Conservation (phyloP, 805 yeast species). For the Wickerhamomyces ciferrii region DNA sequence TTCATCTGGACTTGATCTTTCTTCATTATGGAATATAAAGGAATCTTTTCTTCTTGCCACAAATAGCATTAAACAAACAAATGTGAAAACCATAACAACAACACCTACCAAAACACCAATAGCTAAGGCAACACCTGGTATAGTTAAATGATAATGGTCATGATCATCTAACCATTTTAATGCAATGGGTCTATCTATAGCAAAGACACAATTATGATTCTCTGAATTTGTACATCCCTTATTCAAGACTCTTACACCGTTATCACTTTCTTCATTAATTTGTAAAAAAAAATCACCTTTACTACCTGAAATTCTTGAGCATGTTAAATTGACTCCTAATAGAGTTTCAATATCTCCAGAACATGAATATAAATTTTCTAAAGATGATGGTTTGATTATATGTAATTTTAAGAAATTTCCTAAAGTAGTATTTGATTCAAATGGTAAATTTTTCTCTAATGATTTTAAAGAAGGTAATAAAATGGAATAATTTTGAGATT, state of each 20-base stretch:
- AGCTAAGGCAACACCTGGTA: slow-evolving; percentile 65
- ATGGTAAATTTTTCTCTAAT: slow-evolving; percentile 45
- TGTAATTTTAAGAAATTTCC: slow-evolving; percentile 61
- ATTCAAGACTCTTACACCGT: slow-evolving; percentile 52
- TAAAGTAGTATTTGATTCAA: slow-evolving; percentile 34
- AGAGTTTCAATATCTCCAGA: slow-evolving; percentile 37
- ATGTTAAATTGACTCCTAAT: slow-evolving; percentile 38
- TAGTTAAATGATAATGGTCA: slow-evolving; percentile 47
- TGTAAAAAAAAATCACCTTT: slow-evolving; percentile 32
- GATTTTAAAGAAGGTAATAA: slow-evolving; percentile 66
- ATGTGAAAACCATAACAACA: slow-evolving; percentile 27
- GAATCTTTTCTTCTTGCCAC: slow-evolving; percentile 23
- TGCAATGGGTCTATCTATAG: slow-evolving; percentile 64
- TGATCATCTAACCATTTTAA: slow-evolving; percentile 54
- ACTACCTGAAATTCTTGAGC: slow-evolving; percentile 33
- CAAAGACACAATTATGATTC: slow-evolving; percentile 45
- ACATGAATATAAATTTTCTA: slow-evolving; percentile 43
- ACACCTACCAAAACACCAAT: slow-evolving; percentile 64
- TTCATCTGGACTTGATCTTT: not conserved
- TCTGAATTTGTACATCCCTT: slow-evolving; percentile 53
- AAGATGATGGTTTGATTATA: slow-evolving; percentile 54
- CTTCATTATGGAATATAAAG: not conserved
- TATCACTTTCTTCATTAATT: slow-evolving; percentile 43
- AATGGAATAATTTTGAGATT: slow-evolving; percentile 47
- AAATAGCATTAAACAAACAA: slow-evolving; percentile 31